Percentiles rank a stretch among this genome's conserved stretches.
phyloP scores from a whole-genome alignment of 1,284 basidiomycete species.

The Anthracocystis setariae region DNA sequence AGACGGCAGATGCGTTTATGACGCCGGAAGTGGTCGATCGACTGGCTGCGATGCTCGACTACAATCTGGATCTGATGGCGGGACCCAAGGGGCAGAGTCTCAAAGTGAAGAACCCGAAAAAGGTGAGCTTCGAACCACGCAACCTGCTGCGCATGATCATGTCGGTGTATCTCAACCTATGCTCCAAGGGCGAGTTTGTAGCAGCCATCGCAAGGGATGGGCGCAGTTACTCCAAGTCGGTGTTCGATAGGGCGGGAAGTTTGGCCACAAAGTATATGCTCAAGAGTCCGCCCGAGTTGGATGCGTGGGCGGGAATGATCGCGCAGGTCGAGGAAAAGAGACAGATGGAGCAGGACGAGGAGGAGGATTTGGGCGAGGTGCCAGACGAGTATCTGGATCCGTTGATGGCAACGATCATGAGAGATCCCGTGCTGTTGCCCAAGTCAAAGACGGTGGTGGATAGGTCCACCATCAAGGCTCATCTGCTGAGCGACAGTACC shows the following conservation, averaged over 20 bases:
- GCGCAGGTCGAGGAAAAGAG: conserved; percentile 85
- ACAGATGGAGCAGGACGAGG: conserved; percentile 80
- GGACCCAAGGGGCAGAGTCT: conserved; percentile 85
- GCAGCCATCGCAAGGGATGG: conserved; percentile 90
- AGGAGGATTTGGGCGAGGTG: conserved; percentile 87
- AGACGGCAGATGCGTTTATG: conserved; percentile 92
- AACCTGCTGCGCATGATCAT: conserved; percentile 85
- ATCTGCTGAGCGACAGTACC: conserved; percentile 87
- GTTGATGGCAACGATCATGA: conserved; percentile 93
- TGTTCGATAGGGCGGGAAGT: conserved; percentile 83
- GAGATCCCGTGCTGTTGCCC: conserved; percentile 90
- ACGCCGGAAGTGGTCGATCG: conserved; percentile 95
- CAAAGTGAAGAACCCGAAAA: conserved; percentile 85
- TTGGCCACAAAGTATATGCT: conserved; percentile 77
- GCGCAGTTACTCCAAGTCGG: conserved; percentile 84
- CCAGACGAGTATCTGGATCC: conserved; percentile 95
- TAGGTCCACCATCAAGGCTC: conserved; percentile 92
- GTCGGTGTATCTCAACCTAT: conserved; percentile 90
- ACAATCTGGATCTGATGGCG: conserved; percentile 88
- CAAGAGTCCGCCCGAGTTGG: conserved; percentile 84
- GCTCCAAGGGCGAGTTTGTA: conserved; percentile 82
- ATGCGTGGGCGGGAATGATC: conserved; percentile 78
- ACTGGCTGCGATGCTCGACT: conserved; percentile 95
- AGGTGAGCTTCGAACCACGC: conserved; percentile 88
- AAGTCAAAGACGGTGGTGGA: conserved; percentile 84